phyloP scores from a whole-genome alignment of 441 rosid species.

The Syzygium malaccense region DNA sequence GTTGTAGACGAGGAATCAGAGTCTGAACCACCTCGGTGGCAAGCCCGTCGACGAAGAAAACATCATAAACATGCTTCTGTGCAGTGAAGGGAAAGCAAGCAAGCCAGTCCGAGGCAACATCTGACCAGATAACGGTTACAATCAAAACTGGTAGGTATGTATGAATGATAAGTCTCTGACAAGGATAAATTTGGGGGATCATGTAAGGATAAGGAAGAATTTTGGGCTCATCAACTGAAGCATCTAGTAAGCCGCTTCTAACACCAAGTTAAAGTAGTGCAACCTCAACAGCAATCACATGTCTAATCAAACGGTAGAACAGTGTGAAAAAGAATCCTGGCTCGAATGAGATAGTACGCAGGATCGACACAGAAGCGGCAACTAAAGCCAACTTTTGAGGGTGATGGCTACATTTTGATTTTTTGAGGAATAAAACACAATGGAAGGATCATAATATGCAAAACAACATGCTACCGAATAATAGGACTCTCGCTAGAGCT shows the following conservation, averaged over 20 bases:
- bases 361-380: not conserved
- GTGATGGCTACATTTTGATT: not conserved
- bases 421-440: not conserved
- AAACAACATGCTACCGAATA: constrained; percentile 38
- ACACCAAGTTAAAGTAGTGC: not conserved
- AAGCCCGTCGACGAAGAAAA: constrained; percentile 68
- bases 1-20: constrained; percentile 63
- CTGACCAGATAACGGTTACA: constrained; percentile 33
- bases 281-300: not conserved
- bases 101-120: constrained; percentile 87
- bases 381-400: not conserved
- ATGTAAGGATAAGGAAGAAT: not conserved
- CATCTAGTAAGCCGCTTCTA: not conserved
- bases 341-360: not conserved
- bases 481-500: constrained; percentile 54
- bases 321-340: not conserved
- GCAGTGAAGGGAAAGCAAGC: constrained; percentile 82
- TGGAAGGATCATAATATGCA: not conserved
- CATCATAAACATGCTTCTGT: constrained; percentile 62
- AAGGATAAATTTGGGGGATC: not conserved
- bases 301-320: not conserved
- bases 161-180: not conserved
- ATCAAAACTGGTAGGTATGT: not conserved
- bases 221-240: not conserved
- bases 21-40: constrained; percentile 70